These are phyloP conservation scores for Lactarius evosmus DNA, from an alignment of 768 basidiomycete species.

Conservation along the genomic window DNA sequence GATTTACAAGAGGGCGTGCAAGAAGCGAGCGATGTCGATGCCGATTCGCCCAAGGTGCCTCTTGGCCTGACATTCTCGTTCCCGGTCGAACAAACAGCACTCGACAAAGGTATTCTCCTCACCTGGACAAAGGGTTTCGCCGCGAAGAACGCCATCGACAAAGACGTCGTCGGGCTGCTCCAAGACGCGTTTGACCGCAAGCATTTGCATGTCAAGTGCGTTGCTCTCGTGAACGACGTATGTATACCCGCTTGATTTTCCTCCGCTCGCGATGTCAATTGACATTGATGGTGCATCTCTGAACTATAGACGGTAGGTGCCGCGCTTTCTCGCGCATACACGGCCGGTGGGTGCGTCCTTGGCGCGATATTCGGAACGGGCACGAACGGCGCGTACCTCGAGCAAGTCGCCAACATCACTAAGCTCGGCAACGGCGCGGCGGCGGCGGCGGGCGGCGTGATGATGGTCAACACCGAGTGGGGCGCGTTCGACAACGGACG, in stretches of 20 bases:
- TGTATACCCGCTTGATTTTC: conserved; percentile 44
- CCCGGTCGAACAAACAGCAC: conserved; percentile 94
- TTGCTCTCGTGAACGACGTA: conserved; percentile 93
- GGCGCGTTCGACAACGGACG: conserved; percentile 97
- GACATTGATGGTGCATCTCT: neutral
- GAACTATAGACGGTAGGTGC: conserved; percentile 84
- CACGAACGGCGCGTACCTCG: conserved; percentile 97
- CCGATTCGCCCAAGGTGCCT: conserved; percentile 41
- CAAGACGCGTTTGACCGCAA: conserved; percentile 92
- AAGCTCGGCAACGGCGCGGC: conserved; percentile 71
- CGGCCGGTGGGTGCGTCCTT: conserved; percentile 84
- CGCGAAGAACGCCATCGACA: conserved; percentile 85
- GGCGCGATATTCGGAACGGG: conserved; percentile 97
- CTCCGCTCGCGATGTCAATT: neutral
- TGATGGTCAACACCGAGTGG: conserved; percentile 99
- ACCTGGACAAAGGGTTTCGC: conserved; percentile 96
- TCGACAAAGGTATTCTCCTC: conserved; percentile 84
- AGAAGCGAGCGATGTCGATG: conserved; percentile 37
- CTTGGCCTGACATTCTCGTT: conserved; percentile 97
- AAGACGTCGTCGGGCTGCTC: conserved; percentile 84
- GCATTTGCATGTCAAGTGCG: conserved; percentile 87
- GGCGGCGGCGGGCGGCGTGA: conserved; percentile 61
- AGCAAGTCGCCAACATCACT: conserved; percentile 76
- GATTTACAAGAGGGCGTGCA: neutral
- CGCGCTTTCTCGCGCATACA: conserved; percentile 88